phyloP scores from a whole-genome alignment of 768 basidiomycete species.

The Boletus sp. region DNA sequence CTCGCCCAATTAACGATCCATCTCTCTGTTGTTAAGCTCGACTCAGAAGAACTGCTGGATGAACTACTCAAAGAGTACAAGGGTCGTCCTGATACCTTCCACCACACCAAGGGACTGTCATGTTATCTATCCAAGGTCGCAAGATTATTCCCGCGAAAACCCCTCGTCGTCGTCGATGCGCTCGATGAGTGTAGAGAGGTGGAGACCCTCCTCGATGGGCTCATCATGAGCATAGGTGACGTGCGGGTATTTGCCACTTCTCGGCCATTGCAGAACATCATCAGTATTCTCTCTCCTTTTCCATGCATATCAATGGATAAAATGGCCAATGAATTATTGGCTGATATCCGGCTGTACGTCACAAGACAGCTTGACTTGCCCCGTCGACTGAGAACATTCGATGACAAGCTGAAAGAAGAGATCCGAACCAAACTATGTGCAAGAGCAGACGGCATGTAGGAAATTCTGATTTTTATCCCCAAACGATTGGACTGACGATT shows the following conservation, averaged over 20 bases:
- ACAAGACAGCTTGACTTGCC: conserved; percentile 10
- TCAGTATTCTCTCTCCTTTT: neutral
- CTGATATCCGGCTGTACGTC: conserved; percentile 12
- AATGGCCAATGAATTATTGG: neutral
- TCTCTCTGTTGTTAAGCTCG: neutral
- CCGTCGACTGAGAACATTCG: conserved; percentile 1
- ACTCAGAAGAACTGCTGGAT: neutral
- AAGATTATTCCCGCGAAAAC: neutral
- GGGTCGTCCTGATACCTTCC: neutral
- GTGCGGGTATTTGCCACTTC: conserved; percentile 7
- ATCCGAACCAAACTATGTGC: conserved; percentile 4
- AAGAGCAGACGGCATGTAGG: conserved; percentile 25
- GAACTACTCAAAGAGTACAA: conserved; percentile 4
- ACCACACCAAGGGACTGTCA: conserved; percentile 3
- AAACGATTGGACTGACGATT: neutral
- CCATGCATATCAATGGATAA: conserved; percentile 12
- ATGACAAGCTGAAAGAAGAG: conserved; percentile 2
- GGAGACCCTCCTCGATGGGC: conserved; percentile 9
- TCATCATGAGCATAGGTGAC: neutral
- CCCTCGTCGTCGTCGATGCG: conserved; percentile 19
- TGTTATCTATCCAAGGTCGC: neutral
- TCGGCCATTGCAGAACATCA: conserved; percentile 8
- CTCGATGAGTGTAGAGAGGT: conserved; percentile 22
- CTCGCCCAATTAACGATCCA: conserved; percentile 13
- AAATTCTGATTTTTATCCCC: neutral